Base-by-base conservation (phyloP, 2,329 filamentous ascomycete species). In the Arthrobotrys musiformis region DNA sequence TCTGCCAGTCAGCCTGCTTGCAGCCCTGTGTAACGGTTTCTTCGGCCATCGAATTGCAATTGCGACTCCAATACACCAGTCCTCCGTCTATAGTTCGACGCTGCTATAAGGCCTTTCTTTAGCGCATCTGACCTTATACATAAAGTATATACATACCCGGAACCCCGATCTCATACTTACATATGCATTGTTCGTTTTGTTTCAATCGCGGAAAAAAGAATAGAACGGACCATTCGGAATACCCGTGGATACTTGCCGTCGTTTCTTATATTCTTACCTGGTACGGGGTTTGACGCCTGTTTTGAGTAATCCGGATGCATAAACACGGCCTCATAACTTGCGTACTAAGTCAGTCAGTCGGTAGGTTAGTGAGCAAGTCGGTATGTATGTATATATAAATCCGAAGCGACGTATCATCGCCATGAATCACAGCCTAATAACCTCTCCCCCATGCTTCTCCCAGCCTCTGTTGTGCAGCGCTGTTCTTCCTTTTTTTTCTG, bases 271-370 rank as follows among this genome's bases (percentile, higher is more conserved):
- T 33, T 42, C 58, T 62, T 28, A 62, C 40, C 58, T 62, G 58
- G 50, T 56, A 35, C 28, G 50, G 50, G 54, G 54, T 58, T 26
- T 40, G 19, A 58, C 35, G 54, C 30, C 54, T 58, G 19, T 62
- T 46, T 63, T 72, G 68, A 72, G 68, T 72, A 72, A 72, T 72
- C 68, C 48, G 48, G 54, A 64, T 64, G 24, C 56, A 70, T 44
- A 37, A 70, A 58, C 54, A 58, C 54, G 54, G 52, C 54, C 54
- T 58, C 54, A 40, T 40, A 58, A 40, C 19, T 58, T 58, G 54
- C 54, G 54, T 58, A n/a, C n/a, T n/a, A n/a, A n/a, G n/a, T n/a
- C n/a, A n/a, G n/a, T n/a, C n/a, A n/a, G n/a, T n/a, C n/a, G n/a
- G n/a, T n/a, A n/a, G n/a, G n/a, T n/a, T n/a, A n/a, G n/a, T n/a